These are phyloP conservation scores for Septoria petroselini DNA, from an alignment of 2,329 filamentous ascomycete genomes.

Conservation along the genomic window DNA sequence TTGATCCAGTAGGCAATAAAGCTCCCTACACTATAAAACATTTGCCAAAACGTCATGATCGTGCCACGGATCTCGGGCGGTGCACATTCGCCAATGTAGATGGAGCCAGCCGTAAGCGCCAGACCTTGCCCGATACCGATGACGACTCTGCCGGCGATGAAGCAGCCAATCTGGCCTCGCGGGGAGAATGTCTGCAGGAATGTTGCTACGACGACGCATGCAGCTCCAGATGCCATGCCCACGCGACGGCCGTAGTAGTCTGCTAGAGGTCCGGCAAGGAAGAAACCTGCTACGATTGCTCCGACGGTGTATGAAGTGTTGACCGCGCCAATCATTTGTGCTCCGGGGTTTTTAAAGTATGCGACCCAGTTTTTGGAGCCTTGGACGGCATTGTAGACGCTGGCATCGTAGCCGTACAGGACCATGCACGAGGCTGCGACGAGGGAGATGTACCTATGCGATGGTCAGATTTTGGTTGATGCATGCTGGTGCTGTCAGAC, in stretches of 20 bases:
- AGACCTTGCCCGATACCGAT: slow-evolving; percentile 69
- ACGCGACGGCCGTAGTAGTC: slow-evolving; percentile 49
- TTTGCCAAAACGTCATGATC: slow-evolving; percentile 69
- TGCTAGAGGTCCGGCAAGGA: slow-evolving; percentile 61
- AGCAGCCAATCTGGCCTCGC: slow-evolving; percentile 58
- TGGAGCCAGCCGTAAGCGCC: slow-evolving; percentile 48
- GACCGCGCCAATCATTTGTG: slow-evolving; percentile 54
- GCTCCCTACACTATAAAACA: slow-evolving; percentile 63
- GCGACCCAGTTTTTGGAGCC: slow-evolving; percentile 64
- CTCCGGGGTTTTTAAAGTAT: slow-evolving; percentile 56
- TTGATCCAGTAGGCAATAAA: slow-evolving; percentile 67
- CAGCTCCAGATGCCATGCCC: slow-evolving; percentile 63
- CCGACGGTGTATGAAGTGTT: slow-evolving; percentile 71
- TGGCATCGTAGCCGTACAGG: slow-evolving; percentile 71
- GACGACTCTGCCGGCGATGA: slow-evolving; percentile 65
- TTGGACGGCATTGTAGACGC: slow-evolving; percentile 70
- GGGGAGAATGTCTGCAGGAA: slow-evolving; percentile 67
- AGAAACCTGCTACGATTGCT: slow-evolving; percentile 67
- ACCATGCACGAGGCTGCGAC: slow-evolving; percentile 73
- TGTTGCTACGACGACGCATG: slow-evolving; percentile 64
- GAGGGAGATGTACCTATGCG: slow-evolving; percentile 66
- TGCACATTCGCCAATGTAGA: slow-evolving; percentile 53
- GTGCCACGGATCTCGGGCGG: slow-evolving; percentile 62
- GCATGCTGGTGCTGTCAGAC: background rate
- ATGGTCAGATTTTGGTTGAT: background rate